phyloP scores from a whole-genome alignment of 257 asterid genomes.

The Gentiana dahurica region DNA sequence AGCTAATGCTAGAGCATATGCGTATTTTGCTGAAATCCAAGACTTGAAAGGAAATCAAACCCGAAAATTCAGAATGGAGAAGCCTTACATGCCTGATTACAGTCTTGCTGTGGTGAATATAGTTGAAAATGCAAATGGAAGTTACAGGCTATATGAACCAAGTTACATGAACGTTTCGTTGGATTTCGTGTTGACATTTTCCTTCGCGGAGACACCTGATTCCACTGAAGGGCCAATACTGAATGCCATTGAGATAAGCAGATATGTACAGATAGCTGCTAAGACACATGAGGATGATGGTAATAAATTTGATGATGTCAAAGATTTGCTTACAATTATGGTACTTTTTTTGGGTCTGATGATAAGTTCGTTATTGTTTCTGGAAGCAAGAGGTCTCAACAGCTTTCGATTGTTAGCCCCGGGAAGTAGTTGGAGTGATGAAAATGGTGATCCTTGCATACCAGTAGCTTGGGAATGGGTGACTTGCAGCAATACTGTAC shows the following conservation, averaged over 20 bases:
- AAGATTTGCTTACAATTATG: not conserved
- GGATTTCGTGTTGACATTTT: slow-evolving; percentile 70
- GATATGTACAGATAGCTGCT: slow-evolving; percentile 56
- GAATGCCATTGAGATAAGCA: slow-evolving; percentile 82
- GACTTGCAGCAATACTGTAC: slow-evolving; percentile 52
- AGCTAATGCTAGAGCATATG: slow-evolving; percentile 84
- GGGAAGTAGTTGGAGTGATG: slow-evolving; percentile 39
- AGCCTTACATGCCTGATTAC: slow-evolving; percentile 67
- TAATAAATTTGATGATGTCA: slow-evolving; percentile 14
- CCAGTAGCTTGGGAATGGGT: slow-evolving; percentile 90
- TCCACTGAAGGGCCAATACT: slow-evolving; percentile 75
- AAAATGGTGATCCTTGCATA: slow-evolving; percentile 78
- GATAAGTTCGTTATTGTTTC: slow-evolving; percentile 15
- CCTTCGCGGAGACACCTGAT: slow-evolving; percentile 63
- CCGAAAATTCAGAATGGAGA: slow-evolving; percentile 73
- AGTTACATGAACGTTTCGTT: slow-evolving; percentile 87
- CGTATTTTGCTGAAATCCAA: slow-evolving; percentile 87
- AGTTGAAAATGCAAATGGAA: slow-evolving; percentile 93
- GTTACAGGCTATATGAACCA: slow-evolving; percentile 80
- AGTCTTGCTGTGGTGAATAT: slow-evolving; percentile 93
- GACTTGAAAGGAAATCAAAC: slow-evolving; percentile 56
- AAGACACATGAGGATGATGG: slow-evolving; percentile 74
- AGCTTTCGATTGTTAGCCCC: slow-evolving; percentile 39
- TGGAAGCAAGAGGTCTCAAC: slow-evolving; percentile 51
- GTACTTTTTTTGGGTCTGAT: slow-evolving; percentile 8